phyloP scores from a whole-genome alignment of 768 basidiomycete genomes.

The Tricholomella constricta region DNA sequence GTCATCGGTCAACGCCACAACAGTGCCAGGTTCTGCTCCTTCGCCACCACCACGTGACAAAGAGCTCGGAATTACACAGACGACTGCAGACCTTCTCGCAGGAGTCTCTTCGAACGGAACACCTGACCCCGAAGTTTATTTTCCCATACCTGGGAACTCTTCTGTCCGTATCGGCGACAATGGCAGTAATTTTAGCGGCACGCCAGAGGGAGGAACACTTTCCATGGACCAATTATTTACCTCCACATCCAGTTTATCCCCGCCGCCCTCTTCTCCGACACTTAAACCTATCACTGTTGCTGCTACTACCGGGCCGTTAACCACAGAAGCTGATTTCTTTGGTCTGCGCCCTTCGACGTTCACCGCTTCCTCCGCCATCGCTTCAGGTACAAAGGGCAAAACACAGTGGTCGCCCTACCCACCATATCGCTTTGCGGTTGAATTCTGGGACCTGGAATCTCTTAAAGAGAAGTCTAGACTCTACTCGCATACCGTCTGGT shows the following conservation, averaged over 20 bases:
- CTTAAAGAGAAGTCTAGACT: conserved; percentile 84
- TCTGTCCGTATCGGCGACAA: conserved; percentile 78
- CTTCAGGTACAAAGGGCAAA: conserved; percentile 47
- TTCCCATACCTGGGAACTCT: conserved; percentile 66
- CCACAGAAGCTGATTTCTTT: conserved; percentile 61
- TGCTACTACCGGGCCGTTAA: conserved; percentile 26
- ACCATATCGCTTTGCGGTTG: conserved; percentile 84
- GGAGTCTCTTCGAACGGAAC: conserved; percentile 20
- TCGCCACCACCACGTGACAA: conserved; percentile 50
- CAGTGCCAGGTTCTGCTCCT: conserved; percentile 8
- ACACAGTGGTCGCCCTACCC: conserved; percentile 67
- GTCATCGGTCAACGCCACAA: conserved; percentile 25
- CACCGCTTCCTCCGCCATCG: conserved; percentile 42
- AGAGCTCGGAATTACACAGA: conserved; percentile 66
- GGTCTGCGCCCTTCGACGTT: conserved; percentile 54
- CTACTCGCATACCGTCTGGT: conserved; percentile 87
- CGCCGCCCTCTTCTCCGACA: conserved; percentile 28
- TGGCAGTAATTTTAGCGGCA: conserved; percentile 46
- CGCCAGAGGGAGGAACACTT: conserved; percentile 29
- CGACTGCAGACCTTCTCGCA: conserved; percentile 52
- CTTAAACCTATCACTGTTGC: conserved; percentile 25
- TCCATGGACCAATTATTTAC: conserved; percentile 77
- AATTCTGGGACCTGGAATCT: conserved; percentile 85
- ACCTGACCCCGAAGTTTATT: conserved; percentile 46
- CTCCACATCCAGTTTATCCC: conserved; percentile 21